Evolutionary conservation across 257 asterid genomes (phyloP), one percentile per base, ranked within the genome.

Genomic region (Nicotiana tabacum): DNA sequence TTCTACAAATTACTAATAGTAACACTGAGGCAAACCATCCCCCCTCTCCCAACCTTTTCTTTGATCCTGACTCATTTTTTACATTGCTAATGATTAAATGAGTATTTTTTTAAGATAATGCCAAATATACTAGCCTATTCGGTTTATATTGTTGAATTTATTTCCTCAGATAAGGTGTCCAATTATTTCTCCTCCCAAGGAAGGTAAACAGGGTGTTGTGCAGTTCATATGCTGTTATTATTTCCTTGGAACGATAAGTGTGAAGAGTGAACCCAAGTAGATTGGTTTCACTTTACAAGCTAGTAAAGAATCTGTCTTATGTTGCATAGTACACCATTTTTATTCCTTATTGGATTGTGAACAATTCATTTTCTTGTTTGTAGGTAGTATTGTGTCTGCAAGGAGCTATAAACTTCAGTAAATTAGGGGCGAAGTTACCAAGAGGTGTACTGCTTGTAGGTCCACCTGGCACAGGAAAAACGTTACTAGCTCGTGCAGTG

Each of bases 401-500:
- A 89, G 99, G 99, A 85, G 86, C 97, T 61, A 91, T 89, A 81
- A 92, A 96, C 92, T 96, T 94, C 90, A 90, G 87, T 81, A 93
- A 93, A 88, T 94, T 96, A 55, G 99, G 98, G 68, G 99, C 98
- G 74, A 96, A 93, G 86, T 84, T 96, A 82, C 98, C 99, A 12
- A 87, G 91, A 90, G 99, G 98, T 0, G 97, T 96, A 85, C 92
- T 96, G 66, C 98, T 96, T 21, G 98, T 94, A n/a, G 99, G 99
- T 56, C 99, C 98, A 37, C 99, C 99, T 17, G 99, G 98, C 76
- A 94, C 98, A 4, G 98, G 99, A 32, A 96, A 96, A 88, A 94
- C 98, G 4, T 89, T 96, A 77, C 89, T 96, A 62, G 99, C 98
- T 80, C 98, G 98, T 81, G 99, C 99, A 37, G 99, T 96, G 67